Conservation (phyloP, 371 early-diverging fungal genomes). For the Mortierella sp. region DNA sequence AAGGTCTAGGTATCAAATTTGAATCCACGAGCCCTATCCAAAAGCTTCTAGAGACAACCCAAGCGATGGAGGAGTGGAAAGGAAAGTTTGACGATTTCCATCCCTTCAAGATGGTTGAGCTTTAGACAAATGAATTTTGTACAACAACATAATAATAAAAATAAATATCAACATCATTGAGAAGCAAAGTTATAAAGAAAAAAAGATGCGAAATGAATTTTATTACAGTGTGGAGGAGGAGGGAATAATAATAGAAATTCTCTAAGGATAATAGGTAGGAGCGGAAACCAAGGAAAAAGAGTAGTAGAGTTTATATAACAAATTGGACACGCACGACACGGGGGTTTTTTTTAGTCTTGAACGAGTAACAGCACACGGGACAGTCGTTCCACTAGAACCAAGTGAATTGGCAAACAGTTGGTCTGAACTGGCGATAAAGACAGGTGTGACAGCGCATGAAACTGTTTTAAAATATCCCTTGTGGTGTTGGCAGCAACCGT, state of each 20-base stretch:
- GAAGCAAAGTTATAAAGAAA: too few relatives aligned
- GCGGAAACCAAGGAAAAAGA: neutral
- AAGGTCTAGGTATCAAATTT: conserved; percentile 15
- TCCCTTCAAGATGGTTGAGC: conserved; percentile 23
- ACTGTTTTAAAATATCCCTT: conserved; percentile 69
- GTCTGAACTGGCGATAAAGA: conserved; percentile 63
- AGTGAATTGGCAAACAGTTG: conserved; percentile 68
- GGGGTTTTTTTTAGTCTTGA: conserved; percentile 20
- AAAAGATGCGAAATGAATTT: too few relatives aligned
- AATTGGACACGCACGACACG: neutral
- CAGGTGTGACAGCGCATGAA: conserved; percentile 68
- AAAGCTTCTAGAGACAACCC: conserved; percentile 15
- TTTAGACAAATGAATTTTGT: conserved; percentile 4
- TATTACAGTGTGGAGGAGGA: too few relatives aligned
- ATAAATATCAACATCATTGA: too few relatives aligned
- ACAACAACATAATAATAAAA: neutral
- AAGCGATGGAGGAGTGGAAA: conserved; percentile 27
- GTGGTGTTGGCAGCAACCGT: conserved; percentile 50
- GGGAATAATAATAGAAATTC: too few relatives aligned
- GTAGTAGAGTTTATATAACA: neutral
- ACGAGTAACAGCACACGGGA: conserved; percentile 49
- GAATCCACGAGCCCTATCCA: conserved; percentile 25
- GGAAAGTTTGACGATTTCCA: conserved; percentile 33
- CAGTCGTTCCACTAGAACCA: conserved; percentile 65
- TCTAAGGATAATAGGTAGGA: too few relatives aligned